Evolutionary conservation across 2,329 filamentous ascomycete genomes (phyloP).

Genomic region (Cercospora sp.): DNA sequence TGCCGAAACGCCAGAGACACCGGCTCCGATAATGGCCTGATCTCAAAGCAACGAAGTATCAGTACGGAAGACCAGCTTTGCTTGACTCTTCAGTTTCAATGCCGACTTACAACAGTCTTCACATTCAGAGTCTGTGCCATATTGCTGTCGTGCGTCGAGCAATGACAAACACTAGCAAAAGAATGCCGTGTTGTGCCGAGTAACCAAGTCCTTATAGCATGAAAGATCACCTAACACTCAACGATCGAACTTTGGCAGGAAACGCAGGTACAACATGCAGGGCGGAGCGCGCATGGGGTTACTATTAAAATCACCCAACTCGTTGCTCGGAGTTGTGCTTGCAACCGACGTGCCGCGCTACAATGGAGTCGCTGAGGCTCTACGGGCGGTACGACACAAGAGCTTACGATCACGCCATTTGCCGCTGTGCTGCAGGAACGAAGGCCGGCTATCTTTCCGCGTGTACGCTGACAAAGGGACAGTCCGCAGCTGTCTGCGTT

Average conservation of each 20-base stretch:
- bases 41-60: background rate
- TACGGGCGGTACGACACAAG: background rate
- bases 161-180: background rate
- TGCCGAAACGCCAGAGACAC: slow-evolving; percentile 52
- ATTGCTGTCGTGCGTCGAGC: background rate
- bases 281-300: background rate
- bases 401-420: slow-evolving; percentile 1
- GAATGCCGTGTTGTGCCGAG: background rate
- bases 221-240: background rate
- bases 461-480: background rate
- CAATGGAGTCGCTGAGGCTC: background rate
- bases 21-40: slow-evolving; percentile 53
- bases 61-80: background rate
- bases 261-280: background rate
- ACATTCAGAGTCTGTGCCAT: slow-evolving; percentile 9
- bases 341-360: background rate
- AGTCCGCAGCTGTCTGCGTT: background rate
- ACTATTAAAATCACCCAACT: background rate
- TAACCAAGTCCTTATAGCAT: background rate
- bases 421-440: background rate
- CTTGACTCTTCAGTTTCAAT: background rate
- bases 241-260: background rate
- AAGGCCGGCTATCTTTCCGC: background rate
- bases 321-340: background rate
- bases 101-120: slow-evolving; percentile 12